Evolutionary conservation across 306 rosid species (phyloP), one percentile per base, ranked within the genome.

Genomic region (Quercus parvula): DNA sequence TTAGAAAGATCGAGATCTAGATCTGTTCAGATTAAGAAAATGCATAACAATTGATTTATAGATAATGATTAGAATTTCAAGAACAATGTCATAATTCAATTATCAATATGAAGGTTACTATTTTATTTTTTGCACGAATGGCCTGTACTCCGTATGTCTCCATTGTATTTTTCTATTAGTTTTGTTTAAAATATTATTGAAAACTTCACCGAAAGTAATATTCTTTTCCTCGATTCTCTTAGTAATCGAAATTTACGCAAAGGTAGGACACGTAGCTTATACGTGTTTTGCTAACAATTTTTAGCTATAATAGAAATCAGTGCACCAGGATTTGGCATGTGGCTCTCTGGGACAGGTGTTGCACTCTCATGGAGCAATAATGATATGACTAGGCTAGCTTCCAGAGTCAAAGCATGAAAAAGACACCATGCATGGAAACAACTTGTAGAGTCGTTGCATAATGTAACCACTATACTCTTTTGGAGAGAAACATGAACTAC

Each of bases 111-210:
- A 22, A 44, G 35, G 56, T 14, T 13, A 19, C 24, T 73, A 31
- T 70, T 76, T 52, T 56, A 82, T 49, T 55, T 24, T 75, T 57
- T 69, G 83, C 91, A 84, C 81, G 88, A 81, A 56, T 79, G 86
- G 83, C 41, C 46, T 80, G 79, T 82, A 75, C 19, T 18, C 59
- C 13, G 25, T 46, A 44, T 49, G 79, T 67, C 81, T 57, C 74
- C 58, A 12, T 71, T 52, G 61, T 8, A 35, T 27, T 70, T 56
- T 49, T 27, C 49, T 22, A 77, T 35, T 38, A 5, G 25, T 69
- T 70, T 64, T n/a, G 24, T 10, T 18, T 7, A 17, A 55, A 24
- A 61, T 38, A 41, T 82, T 79, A 58, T 73, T 1, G 8, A 69
- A 38, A 69, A 19, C 19, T 18, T 27, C 8, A 9, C 38, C 44